Conservation (phyloP, 2,329 filamentous ascomycete genomes). For the Thelonectria rubi region DNA sequence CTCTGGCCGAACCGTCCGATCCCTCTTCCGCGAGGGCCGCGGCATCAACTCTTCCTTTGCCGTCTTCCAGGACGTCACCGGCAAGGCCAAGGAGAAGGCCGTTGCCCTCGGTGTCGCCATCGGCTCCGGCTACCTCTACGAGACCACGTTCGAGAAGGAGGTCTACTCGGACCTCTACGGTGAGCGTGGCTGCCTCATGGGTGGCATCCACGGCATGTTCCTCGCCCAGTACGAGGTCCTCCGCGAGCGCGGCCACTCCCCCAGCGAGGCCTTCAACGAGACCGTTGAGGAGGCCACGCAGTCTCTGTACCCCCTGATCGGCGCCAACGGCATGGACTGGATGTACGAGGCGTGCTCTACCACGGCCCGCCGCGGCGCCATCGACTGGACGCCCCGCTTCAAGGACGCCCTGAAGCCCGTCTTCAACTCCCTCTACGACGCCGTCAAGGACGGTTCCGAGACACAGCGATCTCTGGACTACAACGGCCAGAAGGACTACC, state of each 20-base stretch:
- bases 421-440: conserved; percentile 97
- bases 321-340: conserved; percentile 99
- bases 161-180: conserved; percentile 99
- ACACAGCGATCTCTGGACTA: conserved; percentile 96
- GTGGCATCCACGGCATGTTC: conserved; percentile 99
- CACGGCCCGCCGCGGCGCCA: conserved; percentile 96
- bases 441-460: conserved; percentile 90
- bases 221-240: conserved; percentile 99
- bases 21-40: conserved; percentile 98
- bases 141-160: conserved; percentile 99
- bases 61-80: conserved; percentile 97
- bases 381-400: conserved; percentile 98
- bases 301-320: conserved; percentile 96
- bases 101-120: conserved; percentile 96
- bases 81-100: conserved; percentile 98
- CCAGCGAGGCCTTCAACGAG: conserved; percentile 99
- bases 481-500: conserved; percentile 96
- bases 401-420: conserved; percentile 98
- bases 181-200: conserved; percentile 99
- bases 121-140: conserved; percentile 98
- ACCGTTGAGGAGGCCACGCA: conserved; percentile 99
- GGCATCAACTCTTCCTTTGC: conserved; percentile 99
- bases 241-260: conserved; percentile 96
- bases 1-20: conserved; percentile 97
- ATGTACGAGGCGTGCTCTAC: conserved; percentile 99